Conservation (phyloP, 352 stramenopile species). For the Globisporangium splendens region DNA sequence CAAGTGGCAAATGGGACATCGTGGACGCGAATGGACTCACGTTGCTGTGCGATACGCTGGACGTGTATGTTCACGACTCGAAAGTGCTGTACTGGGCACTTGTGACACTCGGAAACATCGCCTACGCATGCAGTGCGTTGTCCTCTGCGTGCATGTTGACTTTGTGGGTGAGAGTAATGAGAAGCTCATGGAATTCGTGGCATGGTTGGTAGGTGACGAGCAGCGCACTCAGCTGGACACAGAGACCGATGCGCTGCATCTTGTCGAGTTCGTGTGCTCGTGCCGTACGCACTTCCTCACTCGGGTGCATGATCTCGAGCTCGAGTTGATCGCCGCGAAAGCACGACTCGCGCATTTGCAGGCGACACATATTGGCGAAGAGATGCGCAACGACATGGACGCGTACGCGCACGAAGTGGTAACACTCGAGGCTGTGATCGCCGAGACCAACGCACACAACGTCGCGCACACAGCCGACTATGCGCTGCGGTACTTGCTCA, state of each 20-base stretch:
- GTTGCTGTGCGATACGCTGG: constrained; percentile 36
- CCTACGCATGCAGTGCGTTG: constrained; percentile 26
- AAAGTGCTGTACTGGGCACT: constrained; percentile 57
- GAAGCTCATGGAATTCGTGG: no score
- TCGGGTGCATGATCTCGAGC: constrained; percentile 40
- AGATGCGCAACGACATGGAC: constrained; percentile 70
- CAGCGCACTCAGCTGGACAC: constrained; percentile 22
- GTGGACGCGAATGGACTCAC: constrained; percentile 29
- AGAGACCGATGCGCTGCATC: constrained; percentile 14
- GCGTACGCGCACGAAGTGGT: constrained; percentile 34
- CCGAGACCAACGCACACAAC: constrained; percentile 39
- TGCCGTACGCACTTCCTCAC: constrained; percentile 45
- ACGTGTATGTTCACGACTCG: constrained; percentile 28
- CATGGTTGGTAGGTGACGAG: neutral
- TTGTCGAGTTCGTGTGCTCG: constrained; percentile 39
- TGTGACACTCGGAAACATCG: constrained; percentile 49
- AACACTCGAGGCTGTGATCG: constrained; percentile 33
- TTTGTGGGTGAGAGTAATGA: no score
- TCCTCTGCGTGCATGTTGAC: no score
- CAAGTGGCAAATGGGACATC: constrained; percentile 35
- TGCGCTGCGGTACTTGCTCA: constrained; percentile 59
- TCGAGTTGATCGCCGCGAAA: constrained; percentile 29
- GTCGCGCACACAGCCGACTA: constrained; percentile 55
- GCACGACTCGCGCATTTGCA: constrained; percentile 31
- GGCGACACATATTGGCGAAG: constrained; percentile 52